Conservation (phyloP, 371 early-diverging fungal species). For the Mortierella sp. region DNA sequence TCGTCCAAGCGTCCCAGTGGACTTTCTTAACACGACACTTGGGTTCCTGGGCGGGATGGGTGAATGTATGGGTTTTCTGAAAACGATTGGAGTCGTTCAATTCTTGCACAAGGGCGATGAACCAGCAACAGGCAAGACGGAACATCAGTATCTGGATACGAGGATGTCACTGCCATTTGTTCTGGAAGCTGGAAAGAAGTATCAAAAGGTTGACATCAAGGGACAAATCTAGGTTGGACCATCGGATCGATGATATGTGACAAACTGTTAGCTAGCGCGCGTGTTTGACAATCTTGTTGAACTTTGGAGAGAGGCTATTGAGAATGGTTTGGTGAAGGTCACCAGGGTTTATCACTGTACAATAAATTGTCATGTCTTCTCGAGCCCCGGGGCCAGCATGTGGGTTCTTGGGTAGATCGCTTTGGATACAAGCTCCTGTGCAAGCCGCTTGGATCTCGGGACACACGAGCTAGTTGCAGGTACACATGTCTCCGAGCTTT, state of each 20-base stretch:
- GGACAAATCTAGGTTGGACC: slow-evolving; percentile 62
- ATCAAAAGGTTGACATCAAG: slow-evolving; percentile 81
- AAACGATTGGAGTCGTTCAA: slow-evolving; percentile 38
- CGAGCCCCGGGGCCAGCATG: too few relatives aligned
- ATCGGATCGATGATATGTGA: background rate
- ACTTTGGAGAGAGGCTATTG: too few relatives aligned
- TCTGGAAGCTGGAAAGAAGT: slow-evolving; percentile 67
- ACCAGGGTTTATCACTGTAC: too few relatives aligned
- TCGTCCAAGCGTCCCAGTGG: slow-evolving; percentile 60
- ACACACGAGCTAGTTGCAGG: too few relatives aligned
- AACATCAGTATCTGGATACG: slow-evolving; percentile 59
- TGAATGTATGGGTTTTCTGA: slow-evolving; percentile 60
- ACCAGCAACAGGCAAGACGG: slow-evolving; percentile 19
- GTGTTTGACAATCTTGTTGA: too few relatives aligned
- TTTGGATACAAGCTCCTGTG: too few relatives aligned
- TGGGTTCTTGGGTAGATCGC: too few relatives aligned
- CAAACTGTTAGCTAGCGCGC: too few relatives aligned
- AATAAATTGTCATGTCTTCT: too few relatives aligned
- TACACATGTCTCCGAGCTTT: too few relatives aligned
- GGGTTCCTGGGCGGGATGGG: slow-evolving; percentile 38
- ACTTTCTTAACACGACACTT: slow-evolving; percentile 41
- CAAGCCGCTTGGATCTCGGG: too few relatives aligned
- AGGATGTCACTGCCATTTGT: slow-evolving; percentile 62
- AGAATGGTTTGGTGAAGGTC: too few relatives aligned
- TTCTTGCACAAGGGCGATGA: slow-evolving; percentile 19